Percentiles rank a stretch among this genome's conserved stretches.
phyloP scores from a whole-genome alignment of 2,329 filamentous ascomycete genomes.

The Cucurbitaria berberidis region DNA sequence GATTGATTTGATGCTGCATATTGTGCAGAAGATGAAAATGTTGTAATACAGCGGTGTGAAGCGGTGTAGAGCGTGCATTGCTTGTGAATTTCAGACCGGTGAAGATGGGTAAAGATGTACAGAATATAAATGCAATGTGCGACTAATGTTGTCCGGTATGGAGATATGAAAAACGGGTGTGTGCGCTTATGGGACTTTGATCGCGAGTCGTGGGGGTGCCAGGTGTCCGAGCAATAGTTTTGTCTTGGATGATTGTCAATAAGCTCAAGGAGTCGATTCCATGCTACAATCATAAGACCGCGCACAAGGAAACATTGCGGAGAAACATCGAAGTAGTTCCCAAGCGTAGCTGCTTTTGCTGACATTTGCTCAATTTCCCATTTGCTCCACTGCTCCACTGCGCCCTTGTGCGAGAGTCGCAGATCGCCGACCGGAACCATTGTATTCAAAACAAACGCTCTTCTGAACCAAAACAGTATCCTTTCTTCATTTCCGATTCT shows the following conservation, averaged over 20 bases:
- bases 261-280: too few species aligned
- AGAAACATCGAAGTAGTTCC: neutral
- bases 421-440: too few species aligned
- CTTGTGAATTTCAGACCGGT: constrained; percentile 5
- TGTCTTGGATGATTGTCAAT: too few species aligned
- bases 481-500: too few species aligned
- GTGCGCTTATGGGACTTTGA: neutral
- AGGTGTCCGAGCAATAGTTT: neutral
- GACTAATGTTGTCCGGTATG: constrained; percentile 1
- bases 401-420: neutral
- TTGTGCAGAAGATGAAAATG: neutral
- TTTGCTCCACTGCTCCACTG: neutral
- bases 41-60: constrained; percentile 16
- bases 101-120: constrained; percentile 7
- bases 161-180: neutral
- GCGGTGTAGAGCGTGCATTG: constrained; percentile 20
- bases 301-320: too few species aligned
- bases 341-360: neutral
- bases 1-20: too few species aligned
- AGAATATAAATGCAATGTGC: constrained; percentile 10
- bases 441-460: too few species aligned
- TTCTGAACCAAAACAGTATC: too few species aligned
- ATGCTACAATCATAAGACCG: too few species aligned
- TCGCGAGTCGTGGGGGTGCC: neutral
- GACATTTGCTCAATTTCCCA: neutral